These are phyloP conservation scores for Kluyveromyces wickerhamii DNA, from an alignment of 805 yeast species.

Conservation along the genomic window DNA sequence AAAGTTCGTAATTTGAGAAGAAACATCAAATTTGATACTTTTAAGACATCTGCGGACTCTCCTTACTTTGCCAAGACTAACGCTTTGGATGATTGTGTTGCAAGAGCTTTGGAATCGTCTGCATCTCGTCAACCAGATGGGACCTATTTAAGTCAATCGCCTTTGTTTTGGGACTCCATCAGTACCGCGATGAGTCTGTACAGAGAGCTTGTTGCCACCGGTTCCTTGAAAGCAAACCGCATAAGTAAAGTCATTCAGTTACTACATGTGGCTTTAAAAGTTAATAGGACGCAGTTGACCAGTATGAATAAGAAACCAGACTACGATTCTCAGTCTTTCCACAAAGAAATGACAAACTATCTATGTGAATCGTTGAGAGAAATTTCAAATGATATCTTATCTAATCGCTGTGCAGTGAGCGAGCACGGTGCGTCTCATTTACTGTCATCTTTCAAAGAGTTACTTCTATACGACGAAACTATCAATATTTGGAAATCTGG, in stretches of 20 bases:
- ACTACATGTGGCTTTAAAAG: conserved; percentile 47
- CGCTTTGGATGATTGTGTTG: conserved; percentile 45
- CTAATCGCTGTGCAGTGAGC: conserved; percentile 36
- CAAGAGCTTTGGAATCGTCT: conserved; percentile 12
- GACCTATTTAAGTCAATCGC: conserved; percentile 11
- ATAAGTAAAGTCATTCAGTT: conserved; percentile 44
- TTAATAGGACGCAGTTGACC: conserved; percentile 46
- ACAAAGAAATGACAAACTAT: conserved; percentile 43
- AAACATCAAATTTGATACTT: conserved; percentile 12
- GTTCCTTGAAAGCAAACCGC: conserved; percentile 40
- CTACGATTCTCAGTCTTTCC: conserved; percentile 50
- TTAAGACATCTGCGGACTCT: conserved; percentile 26
- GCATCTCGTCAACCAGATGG: conserved; percentile 5
- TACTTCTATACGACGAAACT: conserved; percentile 54
- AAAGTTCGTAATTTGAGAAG: conserved; percentile 25
- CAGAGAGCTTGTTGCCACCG: conserved; percentile 38
- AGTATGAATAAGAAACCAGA: conserved; percentile 52
- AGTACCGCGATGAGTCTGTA: conserved; percentile 44
- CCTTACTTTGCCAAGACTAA: conserved; percentile 44
- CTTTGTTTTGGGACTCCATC: conserved; percentile 46
- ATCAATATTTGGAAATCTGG: conserved; percentile 60
- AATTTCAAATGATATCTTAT: conserved; percentile 43
- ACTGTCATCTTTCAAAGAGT: conserved; percentile 52
- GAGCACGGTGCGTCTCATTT: conserved; percentile 51
- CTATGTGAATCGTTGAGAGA: conserved; percentile 44